Evolutionary conservation across 495 filamentous ascomycete genomes (phyloP).

Genomic region (Penicillium cinerascens): DNA sequence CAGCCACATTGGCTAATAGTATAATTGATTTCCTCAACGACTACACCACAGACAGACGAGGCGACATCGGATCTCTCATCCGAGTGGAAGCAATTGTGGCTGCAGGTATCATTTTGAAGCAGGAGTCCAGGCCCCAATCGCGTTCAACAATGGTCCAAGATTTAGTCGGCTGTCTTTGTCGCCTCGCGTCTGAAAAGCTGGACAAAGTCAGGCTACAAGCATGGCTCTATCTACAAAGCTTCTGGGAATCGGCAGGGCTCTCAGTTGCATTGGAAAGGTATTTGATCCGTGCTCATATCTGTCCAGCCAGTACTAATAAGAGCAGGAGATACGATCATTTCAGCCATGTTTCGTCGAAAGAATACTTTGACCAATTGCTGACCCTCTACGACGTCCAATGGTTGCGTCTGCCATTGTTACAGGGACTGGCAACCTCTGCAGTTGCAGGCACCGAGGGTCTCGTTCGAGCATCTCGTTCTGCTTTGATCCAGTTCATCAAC

Average conservation of each 20-base stretch:
- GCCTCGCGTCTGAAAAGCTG: constrained; percentile 80
- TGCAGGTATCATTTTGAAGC: constrained; percentile 36
- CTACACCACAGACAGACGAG: constrained; percentile 80
- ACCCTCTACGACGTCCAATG: constrained; percentile 34
- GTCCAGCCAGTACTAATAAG: constrained; percentile 15
- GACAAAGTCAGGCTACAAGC: constrained; percentile 80
- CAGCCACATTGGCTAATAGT: constrained; percentile 27
- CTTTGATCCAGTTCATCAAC: constrained; percentile 52
- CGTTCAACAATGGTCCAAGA: constrained; percentile 22
- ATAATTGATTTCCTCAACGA: constrained; percentile 64
- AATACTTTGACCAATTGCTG: constrained; percentile 45
- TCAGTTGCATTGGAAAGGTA: constrained; percentile 35
- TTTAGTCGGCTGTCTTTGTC: constrained; percentile 50
- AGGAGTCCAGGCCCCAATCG: constrained; percentile 1
- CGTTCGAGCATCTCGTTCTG: constrained; percentile 67
- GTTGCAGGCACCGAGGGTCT: constrained; percentile 81
- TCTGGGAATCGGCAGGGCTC: constrained; percentile 37
- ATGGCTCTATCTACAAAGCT: constrained; percentile 42
- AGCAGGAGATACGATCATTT: constrained; percentile 44
- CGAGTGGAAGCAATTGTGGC: constrained; percentile 73
- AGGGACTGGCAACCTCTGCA: constrained; percentile 78
- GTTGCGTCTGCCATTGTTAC: constrained; percentile 51
- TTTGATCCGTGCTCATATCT: neutral
- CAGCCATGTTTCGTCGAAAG: constrained; percentile 40
- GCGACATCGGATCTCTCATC: constrained; percentile 84